Percentiles rank a stretch among this genome's conserved stretches.
Conservation (phyloP, 176 grass and related monocot genomes). For the Triticum turgidum region DNA sequence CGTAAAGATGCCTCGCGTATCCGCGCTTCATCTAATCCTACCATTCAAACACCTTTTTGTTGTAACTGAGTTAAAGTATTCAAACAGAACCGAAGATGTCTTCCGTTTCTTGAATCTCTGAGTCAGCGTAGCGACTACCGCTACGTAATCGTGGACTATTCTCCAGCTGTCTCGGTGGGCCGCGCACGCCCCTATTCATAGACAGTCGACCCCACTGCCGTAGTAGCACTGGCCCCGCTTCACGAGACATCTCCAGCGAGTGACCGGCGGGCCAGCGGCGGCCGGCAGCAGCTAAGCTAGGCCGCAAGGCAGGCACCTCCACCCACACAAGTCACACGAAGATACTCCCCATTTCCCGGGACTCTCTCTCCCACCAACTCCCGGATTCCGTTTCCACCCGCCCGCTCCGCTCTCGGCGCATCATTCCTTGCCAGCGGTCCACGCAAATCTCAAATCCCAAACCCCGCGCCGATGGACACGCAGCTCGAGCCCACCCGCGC, state of each 20-base stretch:
- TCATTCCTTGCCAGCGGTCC: constrained; percentile 62
- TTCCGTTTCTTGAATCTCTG: background rate
- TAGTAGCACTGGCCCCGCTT: background rate
- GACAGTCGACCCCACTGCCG: background rate
- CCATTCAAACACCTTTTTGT: too few species aligned
- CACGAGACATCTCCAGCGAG: background rate
- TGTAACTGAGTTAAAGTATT: too few species aligned
- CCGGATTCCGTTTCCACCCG: constrained; percentile 31
- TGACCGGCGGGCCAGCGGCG: background rate
- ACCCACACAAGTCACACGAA: constrained; percentile 25
- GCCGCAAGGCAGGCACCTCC: constrained; percentile 16
- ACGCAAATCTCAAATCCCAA: constrained; percentile 69
- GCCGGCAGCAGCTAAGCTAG: background rate
- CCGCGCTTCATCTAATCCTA: too few species aligned
- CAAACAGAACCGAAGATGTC: too few species aligned
- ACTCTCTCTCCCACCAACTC: constrained; percentile 27
- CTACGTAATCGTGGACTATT: constrained; percentile 37
- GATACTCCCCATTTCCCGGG: constrained; percentile 32
- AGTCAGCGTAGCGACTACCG: background rate
- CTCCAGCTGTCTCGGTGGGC: background rate
- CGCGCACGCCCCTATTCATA: background rate
- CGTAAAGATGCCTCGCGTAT: too few species aligned
- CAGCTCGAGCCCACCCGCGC: constrained; percentile 26
- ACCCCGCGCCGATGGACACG: constrained; percentile 52
- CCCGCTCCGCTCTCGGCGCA: constrained; percentile 14